Conservation (phyloP, 1,284 basidiomycete species). For the Bondarzewia mesenterica region DNA sequence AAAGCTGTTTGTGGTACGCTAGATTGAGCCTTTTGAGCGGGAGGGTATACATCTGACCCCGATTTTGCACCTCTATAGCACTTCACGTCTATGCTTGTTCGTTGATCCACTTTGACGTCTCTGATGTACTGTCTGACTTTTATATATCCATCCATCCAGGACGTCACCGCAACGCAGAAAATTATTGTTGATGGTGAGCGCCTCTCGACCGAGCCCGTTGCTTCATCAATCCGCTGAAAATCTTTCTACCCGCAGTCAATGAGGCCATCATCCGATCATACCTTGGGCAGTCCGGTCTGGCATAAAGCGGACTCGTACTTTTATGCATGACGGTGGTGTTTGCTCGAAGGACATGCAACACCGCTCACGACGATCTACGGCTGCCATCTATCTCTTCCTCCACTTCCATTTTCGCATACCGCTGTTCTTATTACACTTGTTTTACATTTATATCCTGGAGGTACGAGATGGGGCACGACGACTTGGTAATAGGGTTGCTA, state of each 20-base stretch:
- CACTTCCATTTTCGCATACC: background rate
- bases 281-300: slow-evolving; percentile 34
- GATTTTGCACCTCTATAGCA: slow-evolving; percentile 38
- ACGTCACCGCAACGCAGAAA: slow-evolving; percentile 65
- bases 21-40: background rate
- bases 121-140: slow-evolving; percentile 1
- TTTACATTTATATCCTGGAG: background rate
- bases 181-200: slow-evolving; percentile 63
- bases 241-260: slow-evolving; percentile 36
- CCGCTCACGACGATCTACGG: background rate
- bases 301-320: background rate
- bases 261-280: slow-evolving; percentile 60
- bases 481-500: background rate
- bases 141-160: slow-evolving; percentile 35
- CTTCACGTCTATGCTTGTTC: slow-evolving; percentile 69
- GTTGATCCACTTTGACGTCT: slow-evolving; percentile 16
- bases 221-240: background rate
- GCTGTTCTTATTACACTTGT: background rate
- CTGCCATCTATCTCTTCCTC: background rate
- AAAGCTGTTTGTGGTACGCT: slow-evolving; percentile 55
- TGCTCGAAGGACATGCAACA: background rate
- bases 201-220: background rate
- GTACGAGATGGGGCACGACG: background rate
- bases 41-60: background rate
- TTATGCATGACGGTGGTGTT: background rate